phyloP scores from a whole-genome alignment of 2,329 filamentous ascomycete species.

The Alternaria sp. region DNA sequence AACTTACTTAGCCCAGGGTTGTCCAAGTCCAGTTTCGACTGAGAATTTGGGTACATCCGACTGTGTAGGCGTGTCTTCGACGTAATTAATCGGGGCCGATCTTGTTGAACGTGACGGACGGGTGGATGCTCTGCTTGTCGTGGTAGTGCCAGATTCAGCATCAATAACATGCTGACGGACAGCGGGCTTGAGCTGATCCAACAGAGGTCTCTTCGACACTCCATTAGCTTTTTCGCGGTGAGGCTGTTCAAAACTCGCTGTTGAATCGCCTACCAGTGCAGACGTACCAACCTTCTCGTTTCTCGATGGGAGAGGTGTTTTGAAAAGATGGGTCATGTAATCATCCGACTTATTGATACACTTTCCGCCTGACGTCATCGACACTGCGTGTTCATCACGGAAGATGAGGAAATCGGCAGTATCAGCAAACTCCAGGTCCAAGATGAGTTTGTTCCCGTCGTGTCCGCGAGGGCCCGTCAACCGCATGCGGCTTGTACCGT shows the following conservation, averaged over 20 bases:
- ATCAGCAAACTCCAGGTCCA: constrained; percentile 32
- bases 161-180: not conserved
- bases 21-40: constrained; percentile 31
- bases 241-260: not conserved
- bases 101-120: constrained; percentile 18
- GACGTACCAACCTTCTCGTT: constrained; percentile 18
- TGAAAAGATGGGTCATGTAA: constrained; percentile 22
- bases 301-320: constrained; percentile 5
- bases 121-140: not conserved
- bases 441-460: constrained; percentile 12
- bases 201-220: not conserved
- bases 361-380: not conserved
- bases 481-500: constrained; percentile 26
- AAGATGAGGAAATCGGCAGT: constrained; percentile 15
- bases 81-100: constrained; percentile 3
- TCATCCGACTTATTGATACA: not conserved
- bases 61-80: not conserved
- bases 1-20: constrained; percentile 34
- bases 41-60: constrained; percentile 27
- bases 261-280: not conserved
- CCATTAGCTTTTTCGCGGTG: not conserved
- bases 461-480: constrained; percentile 17
- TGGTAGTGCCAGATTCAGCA: not conserved
- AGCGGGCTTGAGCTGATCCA: not conserved
- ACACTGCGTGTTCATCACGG: constrained; percentile 1